Conservation (phyloP, 768 basidiomycete species). For the Mycena vitilis region DNA sequence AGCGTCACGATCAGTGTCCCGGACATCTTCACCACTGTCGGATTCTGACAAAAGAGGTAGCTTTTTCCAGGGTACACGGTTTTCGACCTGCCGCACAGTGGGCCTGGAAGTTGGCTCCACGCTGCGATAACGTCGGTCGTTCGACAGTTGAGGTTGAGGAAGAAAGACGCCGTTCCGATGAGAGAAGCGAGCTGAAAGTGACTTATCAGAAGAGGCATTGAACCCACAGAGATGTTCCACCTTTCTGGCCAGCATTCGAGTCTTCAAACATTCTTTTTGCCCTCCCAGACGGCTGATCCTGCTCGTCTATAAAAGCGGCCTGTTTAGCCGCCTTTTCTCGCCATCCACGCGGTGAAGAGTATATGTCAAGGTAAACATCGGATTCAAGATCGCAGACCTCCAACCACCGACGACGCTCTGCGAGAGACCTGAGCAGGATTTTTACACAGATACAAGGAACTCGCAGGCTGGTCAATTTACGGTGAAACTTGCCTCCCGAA, state of each 20-base stretch:
- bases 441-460: slow-evolving; percentile 64
- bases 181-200: slow-evolving; percentile 36
- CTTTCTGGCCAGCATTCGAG: slow-evolving; percentile 25
- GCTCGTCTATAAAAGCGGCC: slow-evolving; percentile 70
- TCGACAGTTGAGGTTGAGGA: slow-evolving; percentile 50
- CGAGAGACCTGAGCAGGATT: slow-evolving; percentile 58
- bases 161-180: slow-evolving; percentile 66
- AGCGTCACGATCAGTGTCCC: slow-evolving; percentile 78
- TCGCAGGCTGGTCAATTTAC: slow-evolving; percentile 70
- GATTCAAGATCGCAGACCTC: slow-evolving; percentile 67
- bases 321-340: slow-evolving; percentile 63
- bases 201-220: neutral
- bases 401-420: slow-evolving; percentile 66
- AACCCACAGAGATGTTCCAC: slow-evolving; percentile 11
- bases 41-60: slow-evolving; percentile 66
- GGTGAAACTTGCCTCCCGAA: slow-evolving; percentile 73
- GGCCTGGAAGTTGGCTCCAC: slow-evolving; percentile 33
- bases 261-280: slow-evolving; percentile 63
- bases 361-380: slow-evolving; percentile 76
- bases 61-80: slow-evolving; percentile 32
- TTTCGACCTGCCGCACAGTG: neutral
- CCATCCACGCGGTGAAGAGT: slow-evolving; percentile 72
- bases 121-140: slow-evolving; percentile 29
- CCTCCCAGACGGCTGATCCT: slow-evolving; percentile 79
- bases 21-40: slow-evolving; percentile 70